These are phyloP conservation scores for Paramecium pentaurelia DNA, from an alignment of 73 alveolate species.

Conservation along the genomic window DNA sequence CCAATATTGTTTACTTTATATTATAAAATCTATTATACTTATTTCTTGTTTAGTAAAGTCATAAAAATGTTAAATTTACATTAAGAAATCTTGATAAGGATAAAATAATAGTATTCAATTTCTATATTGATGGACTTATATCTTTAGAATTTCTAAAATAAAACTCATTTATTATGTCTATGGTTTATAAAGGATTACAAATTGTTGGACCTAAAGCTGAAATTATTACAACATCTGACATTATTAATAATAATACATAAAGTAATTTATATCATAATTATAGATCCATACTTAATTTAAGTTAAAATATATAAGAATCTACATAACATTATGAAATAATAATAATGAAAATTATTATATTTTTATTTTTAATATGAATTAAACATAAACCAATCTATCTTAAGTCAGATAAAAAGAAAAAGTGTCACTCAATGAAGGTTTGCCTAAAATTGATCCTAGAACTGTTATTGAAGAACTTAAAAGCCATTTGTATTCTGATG, in stretches of 20 bases:
- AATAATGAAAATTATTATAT: neutral
- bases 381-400: neutral
- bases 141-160: neutral
- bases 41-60: neutral
- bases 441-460: neutral
- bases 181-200: neutral
- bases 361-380: neutral
- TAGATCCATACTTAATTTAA: neutral
- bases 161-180: neutral
- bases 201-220: neutral
- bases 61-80: neutral
- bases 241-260: neutral
- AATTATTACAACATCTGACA: neutral
- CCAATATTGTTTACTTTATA: neutral
- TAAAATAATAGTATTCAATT: neutral
- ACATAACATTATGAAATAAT: neutral
- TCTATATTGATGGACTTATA: neutral
- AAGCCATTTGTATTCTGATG: constrained; percentile 20
- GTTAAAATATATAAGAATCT: neutral
- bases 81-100: neutral
- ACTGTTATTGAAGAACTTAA: neutral
- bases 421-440: neutral
- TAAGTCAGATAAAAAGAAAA: neutral
- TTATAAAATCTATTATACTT: neutral
- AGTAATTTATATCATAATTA: neutral